phyloP scores from a whole-genome alignment of 345 rosid genomes.

The Eucalyptus shirleyi region DNA sequence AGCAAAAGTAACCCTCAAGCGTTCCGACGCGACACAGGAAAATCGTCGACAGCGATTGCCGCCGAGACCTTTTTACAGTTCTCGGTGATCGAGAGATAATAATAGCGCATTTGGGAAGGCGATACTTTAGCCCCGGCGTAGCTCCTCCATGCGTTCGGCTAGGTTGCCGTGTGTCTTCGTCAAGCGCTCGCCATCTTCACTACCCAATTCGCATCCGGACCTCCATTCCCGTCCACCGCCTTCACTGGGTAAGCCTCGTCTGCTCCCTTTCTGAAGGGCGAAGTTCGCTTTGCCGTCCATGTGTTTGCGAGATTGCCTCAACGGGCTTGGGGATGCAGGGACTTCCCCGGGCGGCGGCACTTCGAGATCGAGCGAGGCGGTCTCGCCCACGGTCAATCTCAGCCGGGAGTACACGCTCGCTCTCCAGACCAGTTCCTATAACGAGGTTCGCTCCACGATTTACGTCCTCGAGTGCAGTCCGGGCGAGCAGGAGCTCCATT shows the following conservation, averaged over 20 bases:
- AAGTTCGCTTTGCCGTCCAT: background rate
- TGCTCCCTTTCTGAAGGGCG: background rate
- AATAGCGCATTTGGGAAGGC: background rate
- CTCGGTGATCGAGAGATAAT: background rate
- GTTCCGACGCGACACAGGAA: background rate
- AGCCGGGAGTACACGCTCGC: conserved; percentile 31
- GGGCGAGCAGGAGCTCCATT: background rate
- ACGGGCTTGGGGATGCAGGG: conserved; percentile 8
- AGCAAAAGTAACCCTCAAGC: background rate
- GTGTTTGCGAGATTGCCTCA: conserved; percentile 40
- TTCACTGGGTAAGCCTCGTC: conserved; percentile 19
- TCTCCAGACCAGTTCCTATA: conserved; percentile 47
- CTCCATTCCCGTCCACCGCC: conserved; percentile 4
- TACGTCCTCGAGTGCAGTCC: background rate
- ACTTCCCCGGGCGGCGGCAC: conserved; percentile 34
- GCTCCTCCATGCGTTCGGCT: background rate
- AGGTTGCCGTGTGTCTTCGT: conserved; percentile 38
- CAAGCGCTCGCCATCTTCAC: conserved; percentile 25
- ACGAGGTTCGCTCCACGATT: conserved; percentile 43
- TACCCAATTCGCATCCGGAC: conserved; percentile 1
- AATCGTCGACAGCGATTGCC: background rate
- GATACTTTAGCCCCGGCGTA: background rate
- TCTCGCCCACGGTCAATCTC: conserved; percentile 40
- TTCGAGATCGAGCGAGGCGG: conserved; percentile 21
- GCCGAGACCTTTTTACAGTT: background rate